Evolutionary conservation across 768 basidiomycete genomes (phyloP).

Genomic region (Suillus decipiens): DNA sequence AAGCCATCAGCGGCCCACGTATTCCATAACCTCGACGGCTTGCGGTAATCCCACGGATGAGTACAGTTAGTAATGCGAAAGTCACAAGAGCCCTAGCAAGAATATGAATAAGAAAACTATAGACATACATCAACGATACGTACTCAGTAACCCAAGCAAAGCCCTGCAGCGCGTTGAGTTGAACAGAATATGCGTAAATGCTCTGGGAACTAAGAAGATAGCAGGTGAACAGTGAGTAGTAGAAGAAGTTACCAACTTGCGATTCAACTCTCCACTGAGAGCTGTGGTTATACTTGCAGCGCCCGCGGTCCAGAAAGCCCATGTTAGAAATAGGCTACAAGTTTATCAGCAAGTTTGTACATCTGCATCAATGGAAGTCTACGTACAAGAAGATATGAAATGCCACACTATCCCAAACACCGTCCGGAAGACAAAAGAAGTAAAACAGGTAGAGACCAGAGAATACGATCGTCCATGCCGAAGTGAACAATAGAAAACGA

Average conservation of each 20-base stretch:
- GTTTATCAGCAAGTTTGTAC: conserved; percentile 4
- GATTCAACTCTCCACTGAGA: conserved; percentile 70
- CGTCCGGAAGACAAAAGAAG: conserved; percentile 48
- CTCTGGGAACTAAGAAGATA: conserved; percentile 37
- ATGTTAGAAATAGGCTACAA: conserved; percentile 64
- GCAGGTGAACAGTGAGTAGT: not conserved
- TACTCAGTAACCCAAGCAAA: conserved; percentile 80
- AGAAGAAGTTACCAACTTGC: conserved; percentile 45
- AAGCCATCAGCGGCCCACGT: conserved; percentile 52
- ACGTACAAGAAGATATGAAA: conserved; percentile 67
- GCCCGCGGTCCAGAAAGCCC: conserved; percentile 77
- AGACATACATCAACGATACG: conserved; percentile 21
- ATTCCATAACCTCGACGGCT: conserved; percentile 68
- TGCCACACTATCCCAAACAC: conserved; percentile 57
- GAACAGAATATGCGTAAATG: conserved; percentile 63
- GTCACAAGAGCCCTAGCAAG: conserved; percentile 63
- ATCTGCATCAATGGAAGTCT: conserved; percentile 7
- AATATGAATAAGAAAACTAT: not conserved
- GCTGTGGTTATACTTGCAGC: conserved; percentile 70
- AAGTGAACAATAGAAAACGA: conserved; percentile 66
- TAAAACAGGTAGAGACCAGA: conserved; percentile 49
- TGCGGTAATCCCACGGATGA: conserved; percentile 62
- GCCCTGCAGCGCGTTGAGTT: conserved; percentile 72
- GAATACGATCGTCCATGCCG: conserved; percentile 67
- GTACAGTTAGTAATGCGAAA: conserved; percentile 55